A percentile compares a stretch with the other conserved stretches of the same genome.
These are phyloP conservation scores for Yamadazyma oceani DNA, from an alignment of 1,139 yeast genomes.

Conservation along the genomic window DNA sequence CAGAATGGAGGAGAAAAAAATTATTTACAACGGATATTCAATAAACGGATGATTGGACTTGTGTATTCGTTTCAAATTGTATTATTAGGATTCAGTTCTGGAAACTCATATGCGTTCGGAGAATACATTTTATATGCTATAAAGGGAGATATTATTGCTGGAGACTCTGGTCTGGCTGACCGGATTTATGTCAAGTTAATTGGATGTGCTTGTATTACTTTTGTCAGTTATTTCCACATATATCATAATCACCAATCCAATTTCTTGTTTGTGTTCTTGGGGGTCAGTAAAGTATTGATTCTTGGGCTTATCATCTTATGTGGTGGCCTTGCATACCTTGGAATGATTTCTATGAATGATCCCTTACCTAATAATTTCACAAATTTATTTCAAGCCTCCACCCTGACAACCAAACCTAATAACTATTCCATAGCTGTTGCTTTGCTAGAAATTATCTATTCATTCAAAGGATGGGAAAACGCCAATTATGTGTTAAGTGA, in stretches of 20 bases:
- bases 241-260: constrained; percentile 44
- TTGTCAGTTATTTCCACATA: constrained; percentile 41
- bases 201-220: constrained; percentile 45
- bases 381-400: constrained; percentile 21
- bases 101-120: constrained; percentile 53
- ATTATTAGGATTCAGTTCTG: constrained; percentile 49
- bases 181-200: constrained; percentile 36
- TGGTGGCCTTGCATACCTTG: constrained; percentile 32
- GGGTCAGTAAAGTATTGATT: constrained; percentile 42
- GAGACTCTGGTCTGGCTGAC: constrained; percentile 14
- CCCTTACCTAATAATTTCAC: constrained; percentile 27
- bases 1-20: constrained; percentile 53
- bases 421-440: constrained; percentile 42
- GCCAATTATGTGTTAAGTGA: constrained; percentile 46
- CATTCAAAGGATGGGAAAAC: constrained; percentile 37
- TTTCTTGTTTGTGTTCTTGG: constrained; percentile 42
- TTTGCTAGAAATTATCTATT: constrained; percentile 37
- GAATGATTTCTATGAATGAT: constrained; percentile 18
- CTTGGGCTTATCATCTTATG: constrained; percentile 39
- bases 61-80: constrained; percentile 50
- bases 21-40: constrained; percentile 44
- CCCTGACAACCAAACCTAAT: constrained; percentile 11
- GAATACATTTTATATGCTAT: constrained; percentile 45
- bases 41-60: constrained; percentile 39
- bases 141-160: constrained; percentile 22